Base-by-base conservation (phyloP, 2,329 filamentous ascomycete species). In the Xylaria sp. region DNA sequence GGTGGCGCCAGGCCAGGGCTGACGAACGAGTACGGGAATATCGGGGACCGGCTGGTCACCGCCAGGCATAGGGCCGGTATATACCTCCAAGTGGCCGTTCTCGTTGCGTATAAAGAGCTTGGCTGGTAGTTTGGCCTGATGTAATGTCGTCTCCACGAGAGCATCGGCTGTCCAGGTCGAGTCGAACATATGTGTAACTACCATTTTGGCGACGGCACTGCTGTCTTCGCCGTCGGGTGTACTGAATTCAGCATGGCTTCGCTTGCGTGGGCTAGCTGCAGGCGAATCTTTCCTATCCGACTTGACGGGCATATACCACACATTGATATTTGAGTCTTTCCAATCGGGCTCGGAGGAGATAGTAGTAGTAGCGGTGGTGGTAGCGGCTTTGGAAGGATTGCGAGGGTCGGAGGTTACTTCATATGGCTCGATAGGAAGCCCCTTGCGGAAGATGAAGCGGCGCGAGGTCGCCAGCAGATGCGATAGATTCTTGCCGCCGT, bases 391-490 rank as follows among this genome's bases (percentile, higher is more conserved):
- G 32, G 77, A 75, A 2, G 72, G 50, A 18, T 76, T 63, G n/a
- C 82, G 79, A 6, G 82, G 80, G 62, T 87, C 84, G 10, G 81
- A 74, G 50, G 83, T 81, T 58, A 92, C 87, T 80, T 99, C 96
- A 71, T 89, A 85, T 1, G 91, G 85, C 39, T 82, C 83, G n/a
- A 98, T 81, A 0, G 91, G 91, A 78, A 97, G 86, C 0, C 93
- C 91, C 74, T 93, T 94, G 46, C 96, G 88, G 75, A 98, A 95
- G 59, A 98, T 89, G 80, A 97, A 97, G 39, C 90, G 85, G 55
- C 96, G 88, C 18, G 92, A 91, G 0, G 94, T 93, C n/a, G 94
- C 94, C 66, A 99, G 81, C 6, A 89, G 86, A 77, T 98, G 91
- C 55, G 90, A 88, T 64, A 98, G 81, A 78, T 98, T 98, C 61